phyloP scores from a whole-genome alignment of 139 green algal species.

The Pleodorina starrii region DNA sequence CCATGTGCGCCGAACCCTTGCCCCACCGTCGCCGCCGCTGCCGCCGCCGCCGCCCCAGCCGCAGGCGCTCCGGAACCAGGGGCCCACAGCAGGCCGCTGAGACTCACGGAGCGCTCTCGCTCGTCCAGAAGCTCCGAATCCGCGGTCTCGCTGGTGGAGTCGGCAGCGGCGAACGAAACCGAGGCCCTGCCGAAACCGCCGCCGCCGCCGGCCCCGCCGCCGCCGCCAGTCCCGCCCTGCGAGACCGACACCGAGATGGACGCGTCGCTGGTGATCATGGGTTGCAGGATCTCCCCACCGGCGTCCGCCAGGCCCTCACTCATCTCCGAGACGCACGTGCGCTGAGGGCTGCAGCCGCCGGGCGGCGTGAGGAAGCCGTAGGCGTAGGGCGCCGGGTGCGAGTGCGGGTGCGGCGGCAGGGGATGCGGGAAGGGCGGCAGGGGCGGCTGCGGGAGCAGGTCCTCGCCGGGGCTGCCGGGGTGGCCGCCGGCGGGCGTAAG shows the following conservation, averaged over 20 bases:
- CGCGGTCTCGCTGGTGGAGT: conserved; percentile 2
- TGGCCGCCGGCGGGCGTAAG: too few species aligned
- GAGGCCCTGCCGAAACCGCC: neutral
- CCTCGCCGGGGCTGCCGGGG: neutral
- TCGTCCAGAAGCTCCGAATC: conserved; percentile 8
- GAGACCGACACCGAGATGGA: conserved; percentile 6
- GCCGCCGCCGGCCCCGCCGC: neutral
- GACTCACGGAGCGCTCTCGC: neutral
- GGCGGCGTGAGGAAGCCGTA: neutral
- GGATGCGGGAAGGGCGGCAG: neutral
- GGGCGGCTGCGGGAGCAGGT: neutral
- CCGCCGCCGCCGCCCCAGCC: neutral
- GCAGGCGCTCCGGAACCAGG: neutral
- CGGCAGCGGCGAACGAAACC: neutral
- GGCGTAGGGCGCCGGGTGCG: neutral
- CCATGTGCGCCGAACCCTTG: too few species aligned
- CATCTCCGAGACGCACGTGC: conserved; percentile 29
- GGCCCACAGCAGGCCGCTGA: neutral
- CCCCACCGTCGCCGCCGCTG: neutral
- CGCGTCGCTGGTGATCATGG: conserved; percentile 17
- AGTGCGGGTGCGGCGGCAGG: neutral
- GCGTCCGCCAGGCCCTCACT: conserved; percentile 12
- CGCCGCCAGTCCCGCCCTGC: neutral
- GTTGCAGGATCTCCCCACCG: neutral
- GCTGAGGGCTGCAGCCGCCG: conserved; percentile 21